phyloP scores from a whole-genome alignment of 306 rosid genomes.

The Lathyrus tuberosus region DNA sequence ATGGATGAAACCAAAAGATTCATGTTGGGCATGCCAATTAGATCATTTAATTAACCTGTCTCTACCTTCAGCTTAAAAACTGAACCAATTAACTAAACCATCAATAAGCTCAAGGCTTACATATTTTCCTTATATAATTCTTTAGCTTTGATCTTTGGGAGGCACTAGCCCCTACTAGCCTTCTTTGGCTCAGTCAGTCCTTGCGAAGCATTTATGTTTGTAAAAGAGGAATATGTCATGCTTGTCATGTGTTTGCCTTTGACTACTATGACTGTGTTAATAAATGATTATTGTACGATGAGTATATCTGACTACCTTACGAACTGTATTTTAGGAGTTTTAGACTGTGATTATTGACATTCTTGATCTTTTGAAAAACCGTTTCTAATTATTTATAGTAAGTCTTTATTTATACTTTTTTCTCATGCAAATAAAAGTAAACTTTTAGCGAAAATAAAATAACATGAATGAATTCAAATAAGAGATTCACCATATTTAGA shows the following conservation, averaged over 20 bases:
- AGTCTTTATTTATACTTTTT: constrained; percentile 7
- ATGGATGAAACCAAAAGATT: constrained; percentile 17
- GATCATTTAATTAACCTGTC: constrained; percentile 5
- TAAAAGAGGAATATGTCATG: constrained; percentile 5
- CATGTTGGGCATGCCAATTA: constrained; percentile 5
- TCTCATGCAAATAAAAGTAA: constrained; percentile 10
- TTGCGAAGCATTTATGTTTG: not conserved
- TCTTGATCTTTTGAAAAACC: constrained; percentile 18
- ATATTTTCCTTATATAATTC: not conserved
- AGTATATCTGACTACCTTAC: not conserved
- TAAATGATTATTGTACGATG: constrained; percentile 22
- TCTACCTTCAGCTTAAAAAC: constrained; percentile 24
- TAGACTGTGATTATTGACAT: constrained; percentile 13
- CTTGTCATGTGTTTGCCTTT: constrained; percentile 3
- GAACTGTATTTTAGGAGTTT: not conserved
- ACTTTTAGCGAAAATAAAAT: not conserved
- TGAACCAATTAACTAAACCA: constrained; percentile 8
- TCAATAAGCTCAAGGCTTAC: constrained; percentile 14
- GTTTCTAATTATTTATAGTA: constrained; percentile 1
- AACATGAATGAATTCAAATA: not conserved
- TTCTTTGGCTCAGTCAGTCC: not conserved
- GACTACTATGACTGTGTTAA: constrained; percentile 22
- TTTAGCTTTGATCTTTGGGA: not conserved
- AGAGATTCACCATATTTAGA: constrained; percentile 13
- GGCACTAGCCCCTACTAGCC: not conserved